Percentiles rank a stretch among this genome's conserved stretches.
These are phyloP conservation scores for Sordariomycetes sp. DNA, from an alignment of 2,329 filamentous ascomycete species.

Conservation along the genomic window DNA sequence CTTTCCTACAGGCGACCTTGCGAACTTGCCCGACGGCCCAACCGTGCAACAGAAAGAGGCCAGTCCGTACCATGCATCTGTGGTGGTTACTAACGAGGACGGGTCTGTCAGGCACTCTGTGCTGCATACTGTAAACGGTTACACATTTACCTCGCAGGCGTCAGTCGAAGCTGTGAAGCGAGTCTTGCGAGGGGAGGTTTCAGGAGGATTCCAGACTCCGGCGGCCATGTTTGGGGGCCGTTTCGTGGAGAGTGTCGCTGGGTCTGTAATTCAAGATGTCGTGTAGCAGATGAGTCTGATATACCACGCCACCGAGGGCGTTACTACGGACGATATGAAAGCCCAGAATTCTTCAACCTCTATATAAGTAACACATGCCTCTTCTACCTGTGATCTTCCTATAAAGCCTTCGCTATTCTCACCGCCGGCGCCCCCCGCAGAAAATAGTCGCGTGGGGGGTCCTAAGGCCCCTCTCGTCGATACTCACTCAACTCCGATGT, in stretches of 20 bases:
- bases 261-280: too few species aligned
- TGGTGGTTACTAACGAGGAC: slow-evolving; percentile 6
- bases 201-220: slow-evolving; percentile 11
- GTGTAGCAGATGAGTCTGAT: too few species aligned
- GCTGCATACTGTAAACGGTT: slow-evolving; percentile 12
- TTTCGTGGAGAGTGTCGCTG: slow-evolving; percentile 8
- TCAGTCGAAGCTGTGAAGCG: slow-evolving; percentile 9
- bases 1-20: slow-evolving; percentile 5
- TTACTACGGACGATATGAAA: too few species aligned
- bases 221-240: slow-evolving; percentile 8
- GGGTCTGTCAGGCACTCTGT: slow-evolving; percentile 5
- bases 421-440: too few species aligned
- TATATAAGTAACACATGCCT: too few species aligned
- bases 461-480: too few species aligned
- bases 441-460: too few species aligned
- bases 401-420: too few species aligned
- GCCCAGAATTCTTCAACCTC: too few species aligned
- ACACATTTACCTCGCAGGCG: slow-evolving; percentile 11
- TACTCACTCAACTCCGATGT: too few species aligned
- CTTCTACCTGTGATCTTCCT: too few species aligned
- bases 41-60: slow-evolving; percentile 7
- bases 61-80: slow-evolving; percentile 11
- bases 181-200: slow-evolving; percentile 7
- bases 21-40: slow-evolving; percentile 9
- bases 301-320: too few species aligned